Percentiles rank a stretch among this genome's conserved stretches.
phyloP scores from a whole-genome alignment of 345 rosid genomes.

The Noccaea bulbosa region DNA sequence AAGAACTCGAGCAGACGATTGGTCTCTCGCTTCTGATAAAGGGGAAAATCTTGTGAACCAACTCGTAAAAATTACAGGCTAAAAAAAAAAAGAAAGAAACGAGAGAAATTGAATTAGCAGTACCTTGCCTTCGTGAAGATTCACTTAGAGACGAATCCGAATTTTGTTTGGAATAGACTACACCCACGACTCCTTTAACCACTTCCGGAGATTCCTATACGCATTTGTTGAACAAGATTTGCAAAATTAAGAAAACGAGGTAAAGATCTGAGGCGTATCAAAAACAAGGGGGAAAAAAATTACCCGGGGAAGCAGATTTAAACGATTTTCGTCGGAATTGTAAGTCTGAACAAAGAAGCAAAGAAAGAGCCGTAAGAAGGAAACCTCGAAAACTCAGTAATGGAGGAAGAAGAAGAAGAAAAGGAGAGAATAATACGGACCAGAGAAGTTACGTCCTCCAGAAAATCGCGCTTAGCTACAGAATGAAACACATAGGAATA shows the following conservation, averaged over 20 bases:
- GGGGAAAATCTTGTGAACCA: conserved; percentile 39
- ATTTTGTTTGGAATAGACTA: conserved; percentile 54
- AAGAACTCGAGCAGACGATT: conserved; percentile 72
- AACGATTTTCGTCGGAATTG: conserved; percentile 56
- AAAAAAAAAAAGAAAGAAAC: neutral
- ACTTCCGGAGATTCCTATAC: conserved; percentile 60
- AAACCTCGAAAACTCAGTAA: conserved; percentile 6
- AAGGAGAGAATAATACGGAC: conserved; percentile 47
- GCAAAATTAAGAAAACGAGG: conserved; percentile 20
- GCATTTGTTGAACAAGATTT: conserved; percentile 22
- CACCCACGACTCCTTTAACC: conserved; percentile 58
- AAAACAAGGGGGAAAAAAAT: neutral
- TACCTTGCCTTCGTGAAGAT: conserved; percentile 46
- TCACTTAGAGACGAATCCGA: conserved; percentile 18
- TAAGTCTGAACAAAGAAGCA: conserved; percentile 52
- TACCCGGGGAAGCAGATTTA: conserved; percentile 82
- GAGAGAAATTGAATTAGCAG: neutral
- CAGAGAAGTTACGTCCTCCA: conserved; percentile 68
- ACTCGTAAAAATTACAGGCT: neutral
- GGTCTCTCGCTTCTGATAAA: conserved; percentile 54
- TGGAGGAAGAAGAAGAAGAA: neutral
- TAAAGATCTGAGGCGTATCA: conserved; percentile 8
- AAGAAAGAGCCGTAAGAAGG: conserved; percentile 19
- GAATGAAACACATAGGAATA: conserved; percentile 16
- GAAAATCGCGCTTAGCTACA: conserved; percentile 71